Percentiles rank a stretch among this genome's conserved stretches.
Conservation (phyloP, 2,329 filamentous ascomycete species). For the Raffaelea deltoideospora region DNA sequence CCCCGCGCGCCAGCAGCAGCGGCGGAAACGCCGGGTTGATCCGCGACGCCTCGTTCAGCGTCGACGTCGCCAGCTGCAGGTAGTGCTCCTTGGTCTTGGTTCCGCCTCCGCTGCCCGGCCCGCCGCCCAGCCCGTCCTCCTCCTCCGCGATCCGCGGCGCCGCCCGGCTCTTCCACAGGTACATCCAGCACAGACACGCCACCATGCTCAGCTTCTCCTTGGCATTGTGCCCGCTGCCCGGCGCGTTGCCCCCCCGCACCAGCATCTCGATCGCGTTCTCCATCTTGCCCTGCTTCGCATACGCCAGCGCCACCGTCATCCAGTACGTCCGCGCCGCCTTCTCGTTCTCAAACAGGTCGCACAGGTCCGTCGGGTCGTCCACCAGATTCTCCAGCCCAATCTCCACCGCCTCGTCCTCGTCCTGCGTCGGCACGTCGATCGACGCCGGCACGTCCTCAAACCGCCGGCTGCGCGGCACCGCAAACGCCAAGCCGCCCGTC, state of each 20-base stretch:
- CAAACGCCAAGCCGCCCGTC: slow-evolving; percentile 9
- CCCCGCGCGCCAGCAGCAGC: slow-evolving; percentile 79
- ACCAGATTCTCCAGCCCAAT: slow-evolving; percentile 82
- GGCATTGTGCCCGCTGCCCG: slow-evolving; percentile 52
- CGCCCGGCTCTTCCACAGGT: slow-evolving; percentile 76
- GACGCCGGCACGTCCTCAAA: slow-evolving; percentile 50
- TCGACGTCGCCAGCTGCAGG: slow-evolving; percentile 76
- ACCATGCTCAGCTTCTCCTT: slow-evolving; percentile 78
- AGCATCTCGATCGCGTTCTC: slow-evolving; percentile 67
- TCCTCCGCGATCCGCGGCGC: slow-evolving; percentile 51
- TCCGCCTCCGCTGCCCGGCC: slow-evolving; percentile 50
- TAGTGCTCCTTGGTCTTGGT: slow-evolving; percentile 87
- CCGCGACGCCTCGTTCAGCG: slow-evolving; percentile 86
- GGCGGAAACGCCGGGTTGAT: slow-evolving; percentile 88
- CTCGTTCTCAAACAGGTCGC: slow-evolving; percentile 88
- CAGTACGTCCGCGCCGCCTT: slow-evolving; percentile 82
- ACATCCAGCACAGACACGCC: slow-evolving; percentile 78
- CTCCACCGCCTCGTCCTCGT: slow-evolving; percentile 67
- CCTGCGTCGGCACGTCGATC: slow-evolving; percentile 52
- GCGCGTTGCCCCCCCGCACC: slow-evolving; percentile 57
- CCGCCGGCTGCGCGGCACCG: slow-evolving; percentile 32
- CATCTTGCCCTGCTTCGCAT: slow-evolving; percentile 88
- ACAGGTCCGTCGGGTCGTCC: slow-evolving; percentile 89
- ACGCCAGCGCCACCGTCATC: slow-evolving; percentile 95
- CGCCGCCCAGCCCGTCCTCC: slow-evolving; percentile 47